These are phyloP conservation scores for Blastobotrys capitulatus DNA, from an alignment of 1,139 yeast genomes.

Conservation along the genomic window DNA sequence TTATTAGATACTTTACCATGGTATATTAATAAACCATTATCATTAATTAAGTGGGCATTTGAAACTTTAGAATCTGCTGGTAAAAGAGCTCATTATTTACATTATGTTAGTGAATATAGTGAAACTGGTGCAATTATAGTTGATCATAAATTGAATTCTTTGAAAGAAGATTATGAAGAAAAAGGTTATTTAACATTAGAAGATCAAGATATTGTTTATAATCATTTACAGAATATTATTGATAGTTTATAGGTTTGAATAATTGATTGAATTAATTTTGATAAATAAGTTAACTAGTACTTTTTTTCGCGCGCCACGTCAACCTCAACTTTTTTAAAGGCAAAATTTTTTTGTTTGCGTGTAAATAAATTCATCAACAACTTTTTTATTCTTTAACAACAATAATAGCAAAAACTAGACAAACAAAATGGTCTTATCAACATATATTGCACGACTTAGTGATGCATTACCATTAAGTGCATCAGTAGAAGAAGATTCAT, in stretches of 20 bases:
- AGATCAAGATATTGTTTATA: conserved; percentile 25
- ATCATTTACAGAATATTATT: conserved; percentile 21
- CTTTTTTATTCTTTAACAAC: no score
- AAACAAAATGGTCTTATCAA: conserved; percentile 24
- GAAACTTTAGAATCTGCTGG: background rate
- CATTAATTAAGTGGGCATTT: background rate
- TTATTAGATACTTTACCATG: conserved; percentile 17
- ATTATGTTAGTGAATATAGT: background rate
- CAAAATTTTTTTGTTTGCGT: background rate
- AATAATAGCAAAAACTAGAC: no score
- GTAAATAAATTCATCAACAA: no score
- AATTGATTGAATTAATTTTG: no score
- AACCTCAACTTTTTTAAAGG: background rate
- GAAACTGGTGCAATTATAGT: conserved; percentile 14
- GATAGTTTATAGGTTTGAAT: no score
- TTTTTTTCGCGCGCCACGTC: background rate
- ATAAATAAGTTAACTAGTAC: no score
- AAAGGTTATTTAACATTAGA: conserved; percentile 17
- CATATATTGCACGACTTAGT: conserved; percentile 26
- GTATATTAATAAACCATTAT: background rate
- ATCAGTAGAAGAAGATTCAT: conserved; percentile 80
- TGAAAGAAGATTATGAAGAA: conserved; percentile 12
- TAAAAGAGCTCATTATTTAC: background rate
- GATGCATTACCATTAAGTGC: conserved; percentile 74
- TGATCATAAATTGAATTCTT: conserved; percentile 12